Percentiles rank a stretch among this genome's conserved stretches.
Evolutionary conservation across 2,329 filamentous ascomycete species (phyloP).

Genomic region (Plectosphaerella sp.): DNA sequence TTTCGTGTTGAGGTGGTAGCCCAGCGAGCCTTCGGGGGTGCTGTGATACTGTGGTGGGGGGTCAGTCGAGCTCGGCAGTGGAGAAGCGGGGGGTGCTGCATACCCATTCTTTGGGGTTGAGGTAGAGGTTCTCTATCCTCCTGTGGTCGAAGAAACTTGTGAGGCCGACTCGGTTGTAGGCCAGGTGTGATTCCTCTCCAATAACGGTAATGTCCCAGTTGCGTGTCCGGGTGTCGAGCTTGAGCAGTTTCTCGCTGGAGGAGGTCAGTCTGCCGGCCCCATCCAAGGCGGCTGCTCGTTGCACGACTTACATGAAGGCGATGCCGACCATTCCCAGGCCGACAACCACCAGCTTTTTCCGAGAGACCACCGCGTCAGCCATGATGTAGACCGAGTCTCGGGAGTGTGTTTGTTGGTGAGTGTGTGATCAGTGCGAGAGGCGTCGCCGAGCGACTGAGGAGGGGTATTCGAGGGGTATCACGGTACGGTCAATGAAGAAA

Average conservation of each 20-base stretch:
- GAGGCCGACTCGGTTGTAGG: constrained; percentile 86
- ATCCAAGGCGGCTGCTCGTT: neutral
- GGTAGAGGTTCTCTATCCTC: constrained; percentile 79
- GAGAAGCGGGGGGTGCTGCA: constrained; percentile 12
- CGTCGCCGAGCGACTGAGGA: neutral
- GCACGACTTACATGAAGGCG: constrained; percentile 69
- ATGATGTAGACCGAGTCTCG: neutral
- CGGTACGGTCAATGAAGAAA: neutral
- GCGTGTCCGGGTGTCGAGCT: constrained; percentile 69
- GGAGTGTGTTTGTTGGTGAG: neutral
- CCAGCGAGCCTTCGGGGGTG: constrained; percentile 62
- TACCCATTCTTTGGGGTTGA: constrained; percentile 82
- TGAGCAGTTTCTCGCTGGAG: constrained; percentile 78
- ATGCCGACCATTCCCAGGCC: constrained; percentile 91
- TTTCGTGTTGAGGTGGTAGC: constrained; percentile 69
- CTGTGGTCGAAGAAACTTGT: constrained; percentile 87
- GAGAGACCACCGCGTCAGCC: constrained; percentile 30
- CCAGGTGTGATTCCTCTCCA: constrained; percentile 81
- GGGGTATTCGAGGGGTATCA: neutral
- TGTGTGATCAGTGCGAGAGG: neutral
- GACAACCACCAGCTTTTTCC: constrained; percentile 74
- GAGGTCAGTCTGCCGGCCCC: neutral
- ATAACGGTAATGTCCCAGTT: constrained; percentile 82
- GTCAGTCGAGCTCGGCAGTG: neutral
- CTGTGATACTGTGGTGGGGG: constrained; percentile 55